A percentile compares a stretch with the other conserved stretches of the same genome.
Evolutionary conservation across 148 eudicot genomes (phyloP).

Genomic region (Linanthus parryae): DNA sequence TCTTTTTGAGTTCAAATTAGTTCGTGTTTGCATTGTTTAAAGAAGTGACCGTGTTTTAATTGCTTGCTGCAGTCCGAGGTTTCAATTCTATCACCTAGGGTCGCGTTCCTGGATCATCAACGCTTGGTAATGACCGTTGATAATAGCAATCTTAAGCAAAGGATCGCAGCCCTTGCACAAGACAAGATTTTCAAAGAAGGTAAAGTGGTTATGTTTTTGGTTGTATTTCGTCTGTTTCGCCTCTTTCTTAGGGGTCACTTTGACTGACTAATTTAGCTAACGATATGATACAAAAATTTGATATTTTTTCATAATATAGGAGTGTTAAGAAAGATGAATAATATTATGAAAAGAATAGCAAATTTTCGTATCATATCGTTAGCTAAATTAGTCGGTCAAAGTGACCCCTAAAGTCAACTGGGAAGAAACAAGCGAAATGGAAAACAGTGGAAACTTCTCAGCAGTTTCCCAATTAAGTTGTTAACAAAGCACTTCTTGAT

Average conservation of each 20-base stretch:
- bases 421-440: no score
- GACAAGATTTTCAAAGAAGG: slow-evolving; percentile 95
- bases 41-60: background rate
- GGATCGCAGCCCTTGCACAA: slow-evolving; percentile 89
- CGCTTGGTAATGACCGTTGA: slow-evolving; percentile 69
- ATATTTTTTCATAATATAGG: no score
- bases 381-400: no score
- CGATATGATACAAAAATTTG: no score
- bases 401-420: no score
- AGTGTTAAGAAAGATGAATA: no score
- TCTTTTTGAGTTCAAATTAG: background rate
- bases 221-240: background rate
- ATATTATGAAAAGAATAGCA: no score
- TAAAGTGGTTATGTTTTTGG: slow-evolving; percentile 12
- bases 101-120: slow-evolving; percentile 85
- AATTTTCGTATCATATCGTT: no score
- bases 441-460: background rate
- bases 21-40: background rate
- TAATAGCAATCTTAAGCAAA: slow-evolving; percentile 74
- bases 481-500: no score
- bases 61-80: slow-evolving; percentile 54
- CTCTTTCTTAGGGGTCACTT: no score
- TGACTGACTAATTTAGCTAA: no score
- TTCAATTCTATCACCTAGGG: slow-evolving; percentile 76
- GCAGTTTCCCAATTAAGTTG: background rate